Percentiles rank a stretch among this genome's conserved stretches.
Evolutionary conservation across 192 early-diverging fungal species (phyloP).

Genomic region (Funneliformis mosseae): DNA sequence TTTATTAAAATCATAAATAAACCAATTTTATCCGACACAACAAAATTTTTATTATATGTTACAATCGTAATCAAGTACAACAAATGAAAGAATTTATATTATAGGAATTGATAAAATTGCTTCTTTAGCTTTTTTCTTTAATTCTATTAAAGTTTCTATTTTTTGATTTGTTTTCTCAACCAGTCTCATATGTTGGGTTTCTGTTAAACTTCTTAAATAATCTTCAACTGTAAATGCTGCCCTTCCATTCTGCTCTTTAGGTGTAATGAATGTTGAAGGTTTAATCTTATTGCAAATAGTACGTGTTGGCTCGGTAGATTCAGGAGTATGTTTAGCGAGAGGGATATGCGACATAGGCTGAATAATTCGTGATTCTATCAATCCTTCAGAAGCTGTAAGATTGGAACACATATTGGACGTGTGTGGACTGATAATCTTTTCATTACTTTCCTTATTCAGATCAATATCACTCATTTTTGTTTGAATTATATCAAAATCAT

Average conservation of each 20-base stretch:
- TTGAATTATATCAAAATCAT: too few relatives aligned
- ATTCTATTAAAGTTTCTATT: background rate
- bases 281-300: background rate
- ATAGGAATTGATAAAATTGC: background rate
- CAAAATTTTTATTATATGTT: too few relatives aligned
- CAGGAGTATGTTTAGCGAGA: background rate
- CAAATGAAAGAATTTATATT: background rate
- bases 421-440: background rate
- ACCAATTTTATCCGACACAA: too few relatives aligned
- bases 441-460: background rate
- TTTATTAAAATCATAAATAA: too few relatives aligned
- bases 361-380: background rate
- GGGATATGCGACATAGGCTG: background rate
- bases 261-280: background rate
- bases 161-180: background rate
- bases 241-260: background rate
- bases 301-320: background rate
- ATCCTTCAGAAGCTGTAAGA: background rate
- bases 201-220: background rate
- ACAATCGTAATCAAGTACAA: too few relatives aligned
- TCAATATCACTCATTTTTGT: background rate
- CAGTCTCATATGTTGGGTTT: background rate
- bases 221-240: conserved; percentile 4
- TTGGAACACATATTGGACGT: background rate
- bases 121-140: background rate